These are phyloP conservation scores for Musa troglodytarum DNA, from an alignment of 176 grass and related monocot genomes.

Conservation along the genomic window DNA sequence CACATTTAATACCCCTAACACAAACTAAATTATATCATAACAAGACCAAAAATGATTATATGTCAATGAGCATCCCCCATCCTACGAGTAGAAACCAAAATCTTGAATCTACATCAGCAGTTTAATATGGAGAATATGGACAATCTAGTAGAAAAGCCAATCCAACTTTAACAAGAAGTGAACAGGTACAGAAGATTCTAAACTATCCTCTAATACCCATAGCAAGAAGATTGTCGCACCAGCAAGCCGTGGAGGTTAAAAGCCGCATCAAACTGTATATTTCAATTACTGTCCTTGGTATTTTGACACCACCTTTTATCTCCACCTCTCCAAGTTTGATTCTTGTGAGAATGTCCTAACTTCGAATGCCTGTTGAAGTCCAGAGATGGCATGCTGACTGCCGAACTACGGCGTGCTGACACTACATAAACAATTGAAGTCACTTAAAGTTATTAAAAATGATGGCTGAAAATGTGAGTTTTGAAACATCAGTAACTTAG, in stretches of 20 bases:
- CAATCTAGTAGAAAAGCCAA: neutral
- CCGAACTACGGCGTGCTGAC: too few species aligned
- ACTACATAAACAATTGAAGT: too few species aligned
- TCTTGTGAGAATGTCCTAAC: neutral
- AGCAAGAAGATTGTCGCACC: neutral
- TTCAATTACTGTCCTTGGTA: neutral
- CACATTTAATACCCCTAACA: too few species aligned
- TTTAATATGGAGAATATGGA: neutral
- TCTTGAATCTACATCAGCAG: neutral
- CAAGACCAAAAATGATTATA: too few species aligned
- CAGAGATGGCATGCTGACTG: too few species aligned
- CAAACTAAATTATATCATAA: too few species aligned
- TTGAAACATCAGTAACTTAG: conserved; percentile 1
- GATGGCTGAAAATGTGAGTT: neutral
- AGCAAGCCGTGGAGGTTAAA: neutral
- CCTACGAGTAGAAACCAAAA: too few species aligned
- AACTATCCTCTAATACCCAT: neutral
- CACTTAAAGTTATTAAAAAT: neutral
- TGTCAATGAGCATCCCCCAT: too few species aligned
- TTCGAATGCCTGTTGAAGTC: too few species aligned
- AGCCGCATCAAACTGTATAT: neutral
- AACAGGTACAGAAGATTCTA: neutral
- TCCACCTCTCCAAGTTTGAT: neutral
- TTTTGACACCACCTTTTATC: neutral
- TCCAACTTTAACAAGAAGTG: neutral